Conservation (phyloP, 2,329 filamentous ascomycete species). For the Microdochium bolleyi region DNA sequence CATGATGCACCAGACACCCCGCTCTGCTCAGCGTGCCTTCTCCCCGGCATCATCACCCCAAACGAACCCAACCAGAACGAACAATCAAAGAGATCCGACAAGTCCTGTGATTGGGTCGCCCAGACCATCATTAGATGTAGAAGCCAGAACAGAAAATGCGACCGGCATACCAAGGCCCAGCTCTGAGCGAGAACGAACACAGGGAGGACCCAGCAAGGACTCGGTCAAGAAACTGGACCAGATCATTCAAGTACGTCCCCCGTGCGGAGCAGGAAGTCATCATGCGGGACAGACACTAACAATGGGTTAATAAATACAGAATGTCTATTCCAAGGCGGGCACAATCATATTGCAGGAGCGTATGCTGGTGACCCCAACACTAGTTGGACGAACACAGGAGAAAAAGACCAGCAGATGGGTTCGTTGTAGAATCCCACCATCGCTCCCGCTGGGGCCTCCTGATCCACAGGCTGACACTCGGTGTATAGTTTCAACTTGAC, state of each 20-base stretch:
- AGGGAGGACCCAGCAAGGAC: constrained; percentile 51
- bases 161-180: constrained; percentile 36
- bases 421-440: constrained; percentile 7
- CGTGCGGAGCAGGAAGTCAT: neutral
- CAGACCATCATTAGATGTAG: constrained; percentile 5
- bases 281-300: neutral
- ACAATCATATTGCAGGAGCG: constrained; percentile 77
- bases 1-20: constrained; percentile 85
- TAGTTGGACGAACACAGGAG: constrained; percentile 18
- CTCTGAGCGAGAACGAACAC: constrained; percentile 30
- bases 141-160: constrained; percentile 27
- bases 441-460: constrained; percentile 5
- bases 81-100: constrained; percentile 62
- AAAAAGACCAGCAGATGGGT: constrained; percentile 22
- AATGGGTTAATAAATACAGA: constrained; percentile 49
- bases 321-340: constrained; percentile 84
- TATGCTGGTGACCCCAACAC: constrained; percentile 47
- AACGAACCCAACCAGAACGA: constrained; percentile 64
- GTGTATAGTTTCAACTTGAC: constrained; percentile 79
- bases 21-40: constrained; percentile 62
- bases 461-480: neutral
- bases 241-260: constrained; percentile 69
- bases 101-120: constrained; percentile 5
- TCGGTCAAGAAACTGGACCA: constrained; percentile 78
- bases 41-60: constrained; percentile 67